phyloP scores from a whole-genome alignment of 2,329 filamentous ascomycete genomes.

The Calonectria pseudoreteaudii region DNA sequence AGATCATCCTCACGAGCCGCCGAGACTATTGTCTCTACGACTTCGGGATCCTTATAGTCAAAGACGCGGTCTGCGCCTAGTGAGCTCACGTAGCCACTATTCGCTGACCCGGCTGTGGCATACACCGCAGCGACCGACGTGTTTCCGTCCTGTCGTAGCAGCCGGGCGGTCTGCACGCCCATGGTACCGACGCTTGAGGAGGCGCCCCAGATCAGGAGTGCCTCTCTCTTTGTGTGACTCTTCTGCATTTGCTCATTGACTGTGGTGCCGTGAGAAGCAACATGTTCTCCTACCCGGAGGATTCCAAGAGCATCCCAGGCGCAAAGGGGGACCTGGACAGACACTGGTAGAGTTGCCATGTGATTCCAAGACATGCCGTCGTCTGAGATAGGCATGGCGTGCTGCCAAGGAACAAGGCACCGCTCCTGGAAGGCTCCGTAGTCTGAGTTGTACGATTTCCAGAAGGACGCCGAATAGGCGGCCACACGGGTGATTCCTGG shows the following conservation, averaged over 20 bases:
- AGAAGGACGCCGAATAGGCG: constrained; percentile 53
- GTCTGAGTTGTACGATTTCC: constrained; percentile 56
- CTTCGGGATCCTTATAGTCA: constrained; percentile 51
- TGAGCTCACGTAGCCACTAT: constrained; percentile 48
- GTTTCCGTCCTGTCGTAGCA: constrained; percentile 48
- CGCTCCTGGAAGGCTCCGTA: constrained; percentile 61
- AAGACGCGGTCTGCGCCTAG: constrained; percentile 55
- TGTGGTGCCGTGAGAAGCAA: constrained; percentile 4
- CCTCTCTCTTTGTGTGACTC: constrained; percentile 39
- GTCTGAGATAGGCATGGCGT: constrained; percentile 50
- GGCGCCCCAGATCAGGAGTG: constrained; percentile 57
- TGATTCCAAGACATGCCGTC: constrained; percentile 51
- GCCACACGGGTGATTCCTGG: constrained; percentile 52
- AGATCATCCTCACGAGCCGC: constrained; percentile 51
- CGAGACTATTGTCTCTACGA: constrained; percentile 48
- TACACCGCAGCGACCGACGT: constrained; percentile 55
- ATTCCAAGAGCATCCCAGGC: constrained; percentile 55
- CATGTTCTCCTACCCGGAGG: constrained; percentile 31
- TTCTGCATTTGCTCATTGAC: not conserved
- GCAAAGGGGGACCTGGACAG: constrained; percentile 50
- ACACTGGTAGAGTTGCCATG: constrained; percentile 54
- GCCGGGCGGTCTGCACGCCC: constrained; percentile 54
- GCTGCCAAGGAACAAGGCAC: constrained; percentile 56
- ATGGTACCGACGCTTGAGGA: constrained; percentile 59
- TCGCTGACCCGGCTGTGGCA: constrained; percentile 51